These are phyloP conservation scores for Cyberlindnera euphorbiiphila DNA, from an alignment of 805 yeast genomes.

Conservation along the genomic window DNA sequence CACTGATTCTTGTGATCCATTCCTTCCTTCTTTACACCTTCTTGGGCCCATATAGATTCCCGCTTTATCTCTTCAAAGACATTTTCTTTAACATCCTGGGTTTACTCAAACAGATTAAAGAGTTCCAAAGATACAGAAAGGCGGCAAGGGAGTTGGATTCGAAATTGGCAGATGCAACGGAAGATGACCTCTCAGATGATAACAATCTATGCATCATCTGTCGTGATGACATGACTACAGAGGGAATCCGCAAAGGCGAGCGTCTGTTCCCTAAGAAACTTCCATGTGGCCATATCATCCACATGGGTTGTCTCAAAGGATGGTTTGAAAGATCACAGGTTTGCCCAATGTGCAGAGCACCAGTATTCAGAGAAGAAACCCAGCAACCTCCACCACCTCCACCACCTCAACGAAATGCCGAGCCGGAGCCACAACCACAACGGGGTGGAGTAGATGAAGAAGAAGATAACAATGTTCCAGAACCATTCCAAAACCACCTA, in stretches of 20 bases:
- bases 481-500: not conserved
- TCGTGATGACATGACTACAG: constrained; percentile 77
- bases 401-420: constrained; percentile 4
- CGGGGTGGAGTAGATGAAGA: not conserved
- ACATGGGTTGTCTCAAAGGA: constrained; percentile 82
- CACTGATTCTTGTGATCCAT: constrained; percentile 43
- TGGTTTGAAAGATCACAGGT: constrained; percentile 90
- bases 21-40: constrained; percentile 44
- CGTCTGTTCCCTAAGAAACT: constrained; percentile 69
- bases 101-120: constrained; percentile 33
- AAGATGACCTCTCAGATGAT: constrained; percentile 52
- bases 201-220: constrained; percentile 80
- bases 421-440: constrained; percentile 5
- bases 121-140: constrained; percentile 37
- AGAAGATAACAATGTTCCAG: constrained; percentile 1
- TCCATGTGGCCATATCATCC: constrained; percentile 83
- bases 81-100: constrained; percentile 35
- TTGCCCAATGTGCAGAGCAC: constrained; percentile 89
- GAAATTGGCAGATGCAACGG: constrained; percentile 59
- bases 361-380: constrained; percentile 43
- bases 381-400: constrained; percentile 1
- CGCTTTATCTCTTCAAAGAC: constrained; percentile 48
- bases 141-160: constrained; percentile 60
- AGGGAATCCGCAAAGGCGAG: constrained; percentile 31
- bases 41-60: constrained; percentile 41